Evolutionary conservation across 2,329 filamentous ascomycete genomes (phyloP), one percentile per base, ranked within the genome.

Genomic region (Penicillium palitans): DNA sequence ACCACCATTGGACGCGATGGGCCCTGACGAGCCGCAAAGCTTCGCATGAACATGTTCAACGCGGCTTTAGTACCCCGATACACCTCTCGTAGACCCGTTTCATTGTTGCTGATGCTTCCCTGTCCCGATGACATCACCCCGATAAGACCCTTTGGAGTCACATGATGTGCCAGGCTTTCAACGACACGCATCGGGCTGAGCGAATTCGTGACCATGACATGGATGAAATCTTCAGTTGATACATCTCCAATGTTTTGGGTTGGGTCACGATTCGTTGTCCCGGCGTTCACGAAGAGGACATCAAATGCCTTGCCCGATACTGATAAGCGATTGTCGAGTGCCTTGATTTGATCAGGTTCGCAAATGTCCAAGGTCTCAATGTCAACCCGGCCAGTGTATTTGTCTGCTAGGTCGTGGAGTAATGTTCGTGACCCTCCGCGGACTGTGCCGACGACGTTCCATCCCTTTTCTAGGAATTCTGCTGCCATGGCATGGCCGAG

Each of bases 191-290:
- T 52, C 15, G 50, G 50, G 15, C 50, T 52, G 21, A 52, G 50
- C 27, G 50, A 29, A 52, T 52, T 52, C 4, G 50, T 52, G 27
- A 52, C 50, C 50, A 52, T 52, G 40, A 52, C 50, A 45, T 52
- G 50, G 13, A 45, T 13, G n/a, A 52, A 52, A 6, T 52, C 50
- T 9, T 52, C 50, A 21, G 50, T 52, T 44, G 50, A 52, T 17
- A 52, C 50, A 2, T 52, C 50, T 5, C 50, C 50, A 15, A 52
- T 52, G 13, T 13, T 52, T 25, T 52, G 50, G 27, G 50, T 52
- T 25, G 31, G 40, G 40, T 45, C 50, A 17, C 39, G 39, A 41
- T 52, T 52, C 1, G 50, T 52, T 52, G 50, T 52, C 17, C 50
- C 50, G 1, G 50, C 39, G 17, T 52, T 52, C 15, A 52, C 50